Conservation (phyloP, 352 stramenopile species). For the Globisporangium paddicum region DNA sequence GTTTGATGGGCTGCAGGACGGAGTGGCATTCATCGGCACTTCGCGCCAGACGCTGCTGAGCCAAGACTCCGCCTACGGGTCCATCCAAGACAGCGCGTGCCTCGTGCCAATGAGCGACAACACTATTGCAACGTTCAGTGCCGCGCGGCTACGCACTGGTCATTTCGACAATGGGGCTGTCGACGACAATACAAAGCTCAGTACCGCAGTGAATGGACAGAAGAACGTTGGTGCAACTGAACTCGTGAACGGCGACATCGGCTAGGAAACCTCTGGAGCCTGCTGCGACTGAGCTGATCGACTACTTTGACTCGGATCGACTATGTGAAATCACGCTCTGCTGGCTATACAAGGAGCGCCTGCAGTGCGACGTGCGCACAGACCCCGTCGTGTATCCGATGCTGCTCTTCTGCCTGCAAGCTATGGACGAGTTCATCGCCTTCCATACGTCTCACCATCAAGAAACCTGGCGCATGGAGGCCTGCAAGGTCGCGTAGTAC, state of each 20-base stretch:
- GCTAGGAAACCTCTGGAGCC: not conserved
- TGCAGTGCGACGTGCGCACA: slow-evolving; percentile 39
- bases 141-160: not conserved
- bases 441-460: slow-evolving; percentile 22
- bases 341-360: slow-evolving; percentile 36
- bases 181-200: slow-evolving; percentile 2
- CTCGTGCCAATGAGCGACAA: slow-evolving; percentile 29
- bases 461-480: slow-evolving; percentile 36
- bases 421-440: slow-evolving; percentile 67
- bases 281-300: slow-evolving; percentile 27
- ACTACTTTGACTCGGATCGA: slow-evolving; percentile 68
- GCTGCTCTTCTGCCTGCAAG: slow-evolving; percentile 72
- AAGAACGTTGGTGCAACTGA: not conserved
- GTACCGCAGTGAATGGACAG: too few species aligned
- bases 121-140: not conserved
- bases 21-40: slow-evolving; percentile 8
- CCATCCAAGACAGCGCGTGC: slow-evolving; percentile 48
- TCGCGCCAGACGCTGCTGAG: slow-evolving; percentile 19
- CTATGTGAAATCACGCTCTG: slow-evolving; percentile 64
- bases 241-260: slow-evolving; percentile 29
- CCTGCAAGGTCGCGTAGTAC: slow-evolving; percentile 46
- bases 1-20: slow-evolving; percentile 21
- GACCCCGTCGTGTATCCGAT: slow-evolving; percentile 40
- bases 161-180: not conserved
- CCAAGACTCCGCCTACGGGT: slow-evolving; percentile 44